Percentiles rank a stretch among this genome's conserved stretches.
phyloP scores from a whole-genome alignment of 495 filamentous ascomycete species.

The Aspergillus egyptiacus region DNA sequence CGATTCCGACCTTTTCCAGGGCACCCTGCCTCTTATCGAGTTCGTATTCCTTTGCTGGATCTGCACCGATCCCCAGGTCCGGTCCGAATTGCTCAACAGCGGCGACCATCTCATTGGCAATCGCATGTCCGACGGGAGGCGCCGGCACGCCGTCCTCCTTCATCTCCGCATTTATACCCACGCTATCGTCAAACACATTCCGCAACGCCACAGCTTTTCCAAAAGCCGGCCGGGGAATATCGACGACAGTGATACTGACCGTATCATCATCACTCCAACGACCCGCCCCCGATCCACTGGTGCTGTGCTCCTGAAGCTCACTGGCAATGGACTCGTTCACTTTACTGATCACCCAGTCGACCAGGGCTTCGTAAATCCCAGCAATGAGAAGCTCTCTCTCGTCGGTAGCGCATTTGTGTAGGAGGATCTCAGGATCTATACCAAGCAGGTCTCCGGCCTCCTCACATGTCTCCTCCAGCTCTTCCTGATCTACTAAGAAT shows the following conservation, averaged over 20 bases:
- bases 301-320: constrained; percentile 65
- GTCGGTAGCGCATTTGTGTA: constrained; percentile 69
- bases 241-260: constrained; percentile 81
- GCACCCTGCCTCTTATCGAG: constrained; percentile 75
- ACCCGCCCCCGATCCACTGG: constrained; percentile 43
- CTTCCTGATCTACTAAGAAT: constrained; percentile 78
- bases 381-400: constrained; percentile 78
- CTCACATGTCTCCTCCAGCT: constrained; percentile 79
- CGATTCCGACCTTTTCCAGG: constrained; percentile 76
- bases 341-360: constrained; percentile 87
- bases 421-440: constrained; percentile 77
- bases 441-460: constrained; percentile 83
- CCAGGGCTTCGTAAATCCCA: constrained; percentile 87
- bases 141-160: constrained; percentile 84
- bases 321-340: constrained; percentile 82
- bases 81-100: constrained; percentile 73
- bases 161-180: constrained; percentile 97
- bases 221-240: constrained; percentile 72
- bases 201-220: constrained; percentile 82
- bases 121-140: constrained; percentile 61
- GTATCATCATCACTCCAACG: constrained; percentile 70
- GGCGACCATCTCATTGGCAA: constrained; percentile 76
- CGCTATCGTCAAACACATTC: constrained; percentile 81
- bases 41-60: constrained; percentile 62
- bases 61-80: constrained; percentile 71